A percentile compares a stretch with the other conserved stretches of the same genome.
Evolutionary conservation across 345 rosid species (phyloP).

Genomic region (Eucalyptus decipiens): DNA sequence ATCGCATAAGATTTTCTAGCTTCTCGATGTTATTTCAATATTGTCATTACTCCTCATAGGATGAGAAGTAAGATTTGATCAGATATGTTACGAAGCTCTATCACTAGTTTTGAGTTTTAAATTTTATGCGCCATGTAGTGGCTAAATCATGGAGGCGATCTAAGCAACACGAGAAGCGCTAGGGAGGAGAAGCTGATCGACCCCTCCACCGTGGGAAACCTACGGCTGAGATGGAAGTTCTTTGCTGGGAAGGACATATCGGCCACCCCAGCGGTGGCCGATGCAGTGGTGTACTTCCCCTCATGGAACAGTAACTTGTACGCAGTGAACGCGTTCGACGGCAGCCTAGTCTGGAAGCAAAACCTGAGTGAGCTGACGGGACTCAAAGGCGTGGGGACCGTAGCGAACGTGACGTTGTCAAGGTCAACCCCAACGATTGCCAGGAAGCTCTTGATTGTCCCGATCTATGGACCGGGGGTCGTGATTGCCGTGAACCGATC

Average conservation of each 20-base stretch:
- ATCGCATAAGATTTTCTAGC: not conserved
- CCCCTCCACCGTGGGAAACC: conserved; percentile 1
- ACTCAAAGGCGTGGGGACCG: not conserved
- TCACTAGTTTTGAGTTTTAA: not conserved
- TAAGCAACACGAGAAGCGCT: conserved; percentile 16
- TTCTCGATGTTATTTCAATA: not conserved
- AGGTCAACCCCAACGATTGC: conserved; percentile 33
- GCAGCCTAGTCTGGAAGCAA: conserved; percentile 31
- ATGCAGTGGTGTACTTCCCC: conserved; percentile 28
- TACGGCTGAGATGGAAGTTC: conserved; percentile 28
- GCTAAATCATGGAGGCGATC: conserved; percentile 30
- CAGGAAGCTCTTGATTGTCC: conserved; percentile 9
- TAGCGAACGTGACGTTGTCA: conserved; percentile 8
- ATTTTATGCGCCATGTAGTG: conserved; percentile 2
- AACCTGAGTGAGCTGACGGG: conserved; percentile 26
- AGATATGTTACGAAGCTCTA: not conserved
- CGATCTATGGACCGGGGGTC: conserved; percentile 26
- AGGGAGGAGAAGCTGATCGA: conserved; percentile 5
- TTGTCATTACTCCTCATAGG: not conserved
- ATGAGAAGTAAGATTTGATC: not conserved
- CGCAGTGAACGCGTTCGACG: conserved; percentile 24
- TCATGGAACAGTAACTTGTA: conserved; percentile 38
- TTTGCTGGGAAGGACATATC: conserved; percentile 29
- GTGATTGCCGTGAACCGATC: conserved; percentile 21
- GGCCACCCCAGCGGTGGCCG: conserved; percentile 27